Evolutionary conservation across 306 rosid genomes (phyloP), one percentile per base, ranked within the genome.

Genomic region (Corylus heterophylla): DNA sequence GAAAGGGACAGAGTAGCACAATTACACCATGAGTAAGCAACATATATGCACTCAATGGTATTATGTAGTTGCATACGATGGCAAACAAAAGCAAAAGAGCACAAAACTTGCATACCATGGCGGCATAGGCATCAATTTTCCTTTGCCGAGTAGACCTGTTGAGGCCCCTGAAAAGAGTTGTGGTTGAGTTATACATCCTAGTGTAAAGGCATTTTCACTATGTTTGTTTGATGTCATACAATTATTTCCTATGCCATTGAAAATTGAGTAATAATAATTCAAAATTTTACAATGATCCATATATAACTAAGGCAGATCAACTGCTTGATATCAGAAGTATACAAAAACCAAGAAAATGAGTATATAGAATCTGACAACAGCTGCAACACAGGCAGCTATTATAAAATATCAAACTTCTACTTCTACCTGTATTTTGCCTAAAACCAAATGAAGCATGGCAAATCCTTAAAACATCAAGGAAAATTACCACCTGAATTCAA

Each of bases 81-180:
- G 92, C 88, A 31, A 31, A 39, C 45, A 42, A 42, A 42, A 42
- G 7, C 58, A 72, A 54, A 9, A 50, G 2, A 74, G 39, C 48
- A 42, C 35, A 25, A 51, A 52, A 11, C 7, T 20, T 50, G 27
- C 76, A 20, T 82, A 86, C 92, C 92, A 86, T 31, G 54, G 92
- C 88, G 22, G 92, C 86, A 13, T 84, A 88, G n/a, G 92, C 89
- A 77, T 88, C 92, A 0, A 72, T 20, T 51, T 77, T 75, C 74
- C 71, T 80, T 81, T 62, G 75, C 73, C 92, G 76, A 79, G 81
- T 76, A 62, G 83, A 76, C 77, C 74, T 81, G 72, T 64, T 69
- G 74, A 86, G 82, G 16, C 85, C 89, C 85, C 92, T 86, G 84
- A 58, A 49, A 79, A 47, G 69, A 52, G 35, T n/a, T 48, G 22